These are phyloP conservation scores for Fusarium sp. DNA, from an alignment of 2,329 filamentous ascomycete genomes.

Conservation along the genomic window DNA sequence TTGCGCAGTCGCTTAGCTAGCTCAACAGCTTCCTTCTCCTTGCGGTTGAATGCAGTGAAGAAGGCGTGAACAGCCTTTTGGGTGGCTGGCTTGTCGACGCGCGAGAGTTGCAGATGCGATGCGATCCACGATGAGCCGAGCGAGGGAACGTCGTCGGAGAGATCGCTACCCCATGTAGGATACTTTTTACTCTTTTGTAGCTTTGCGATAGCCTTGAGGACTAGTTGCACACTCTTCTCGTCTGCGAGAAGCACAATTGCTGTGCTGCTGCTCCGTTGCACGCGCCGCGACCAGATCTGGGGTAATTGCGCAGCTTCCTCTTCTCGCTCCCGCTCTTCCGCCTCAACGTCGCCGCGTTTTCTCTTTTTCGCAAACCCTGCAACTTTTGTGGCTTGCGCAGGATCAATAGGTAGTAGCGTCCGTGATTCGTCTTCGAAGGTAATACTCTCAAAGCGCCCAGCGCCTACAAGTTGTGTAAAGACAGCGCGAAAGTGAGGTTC, in stretches of 20 bases:
- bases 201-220: conserved; percentile 78
- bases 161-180: conserved; percentile 75
- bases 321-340: conserved; percentile 63
- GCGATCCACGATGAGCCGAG: conserved; percentile 70
- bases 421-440: conserved; percentile 74
- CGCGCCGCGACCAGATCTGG: conserved; percentile 74
- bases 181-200: conserved; percentile 67
- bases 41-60: conserved; percentile 83
- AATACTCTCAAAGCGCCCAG: conserved; percentile 81
- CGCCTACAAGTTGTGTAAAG: conserved; percentile 78
- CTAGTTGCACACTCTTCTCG: conserved; percentile 77
- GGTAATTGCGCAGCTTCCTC: conserved; percentile 73
- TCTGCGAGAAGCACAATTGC: conserved; percentile 89
- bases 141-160: conserved; percentile 64
- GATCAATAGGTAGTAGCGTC: conserved; percentile 54
- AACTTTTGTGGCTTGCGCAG: conserved; percentile 58
- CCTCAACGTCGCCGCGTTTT: conserved; percentile 61
- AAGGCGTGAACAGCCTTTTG: conserved; percentile 83
- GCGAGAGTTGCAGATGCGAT: conserved; percentile 75
- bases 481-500: conserved; percentile 79
- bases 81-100: conserved; percentile 74
- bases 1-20: conserved; percentile 74
- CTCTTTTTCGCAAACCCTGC: conserved; percentile 54
- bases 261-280: conserved; percentile 79
- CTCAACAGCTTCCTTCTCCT: conserved; percentile 71